Base-by-base conservation (phyloP, 164 flowering plant genomes). In the Nymphaea colorata region DNA sequence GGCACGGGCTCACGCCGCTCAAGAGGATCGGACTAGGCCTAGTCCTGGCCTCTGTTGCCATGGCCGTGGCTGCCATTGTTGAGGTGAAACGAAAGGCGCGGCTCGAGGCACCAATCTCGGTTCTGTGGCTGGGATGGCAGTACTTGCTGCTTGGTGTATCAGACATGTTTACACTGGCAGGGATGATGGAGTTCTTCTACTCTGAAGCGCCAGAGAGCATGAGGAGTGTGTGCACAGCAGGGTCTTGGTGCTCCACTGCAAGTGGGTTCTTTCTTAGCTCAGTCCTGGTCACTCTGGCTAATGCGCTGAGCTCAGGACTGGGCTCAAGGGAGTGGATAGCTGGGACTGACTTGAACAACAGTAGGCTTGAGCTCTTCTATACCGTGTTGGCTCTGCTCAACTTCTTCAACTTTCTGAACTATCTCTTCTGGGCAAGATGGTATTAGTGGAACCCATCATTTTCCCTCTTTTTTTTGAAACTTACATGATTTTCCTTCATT, bases 111-210 rank as follows among this genome's bases (percentile, higher is more conserved):
- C 86, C 84, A 5, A 83, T 85, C 5, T 75, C 76, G 62, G 25
- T 64, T 2, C 79, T 85, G 64, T 82, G 85, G 86, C 68, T 85
- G 41, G 75, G 83, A 0, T 66, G 81, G 42, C 89, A 85, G 71
- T 85, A 68, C 80, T 83, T 82, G 74, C 75, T 85, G 53, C 82
- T 82, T 44, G 87, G 87, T 4, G 75, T 85, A 7, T 85, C 87
- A 3, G 87, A 85, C 74, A 65, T 85, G 82, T 82, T 85, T 45
- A 83, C 89, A 0, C 81, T 73, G 16, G 80, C 78, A 0, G 86
- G 89, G 3, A 73, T 85, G 42, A 80, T 85, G 0, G 83, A 85
- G 57, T 81, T 83, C 62, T 83, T 85, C 77, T 82, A 85, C 71
- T 81, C 82, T 0, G 80, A 85, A 64, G 78, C 86, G 7, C 87